Conservation (phyloP, 352 stramenopile species). For the Globisporangium canariense region DNA sequence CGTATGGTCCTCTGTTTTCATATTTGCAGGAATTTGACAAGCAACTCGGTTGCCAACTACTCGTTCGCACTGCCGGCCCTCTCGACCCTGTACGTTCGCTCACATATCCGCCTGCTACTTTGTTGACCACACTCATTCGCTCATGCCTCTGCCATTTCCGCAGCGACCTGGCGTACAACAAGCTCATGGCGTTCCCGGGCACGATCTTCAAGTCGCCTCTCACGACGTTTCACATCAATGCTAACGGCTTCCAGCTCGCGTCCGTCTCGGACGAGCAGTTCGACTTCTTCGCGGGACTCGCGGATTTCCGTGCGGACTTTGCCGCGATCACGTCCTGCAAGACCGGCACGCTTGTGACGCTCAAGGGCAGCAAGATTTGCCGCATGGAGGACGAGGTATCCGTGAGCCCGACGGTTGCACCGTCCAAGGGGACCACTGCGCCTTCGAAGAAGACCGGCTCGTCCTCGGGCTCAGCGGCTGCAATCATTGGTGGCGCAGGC, state of each 20-base stretch:
- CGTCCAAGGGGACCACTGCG: constrained; percentile 23
- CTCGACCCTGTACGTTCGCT: constrained; percentile 35
- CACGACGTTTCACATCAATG: constrained; percentile 39
- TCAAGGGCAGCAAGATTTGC: constrained; percentile 56
- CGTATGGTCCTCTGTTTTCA: not conserved
- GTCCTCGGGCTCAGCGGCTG: constrained; percentile 6
- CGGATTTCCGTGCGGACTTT: constrained; percentile 52
- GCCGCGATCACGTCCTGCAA: constrained; percentile 45
- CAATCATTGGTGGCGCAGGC: not conserved
- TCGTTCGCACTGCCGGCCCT: constrained; percentile 34
- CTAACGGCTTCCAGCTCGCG: constrained; percentile 56
- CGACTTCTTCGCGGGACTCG: constrained; percentile 63
- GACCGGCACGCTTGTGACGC: constrained; percentile 42
- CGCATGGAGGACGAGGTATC: constrained; percentile 34
- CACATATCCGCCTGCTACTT: not conserved
- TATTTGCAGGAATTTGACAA: constrained; percentile 42
- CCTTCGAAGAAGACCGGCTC: not conserved
- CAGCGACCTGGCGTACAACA: constrained; percentile 57
- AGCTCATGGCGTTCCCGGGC: constrained; percentile 39
- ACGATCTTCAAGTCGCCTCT: constrained; percentile 49
- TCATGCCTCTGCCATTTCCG: not conserved
- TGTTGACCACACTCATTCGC: not conserved
- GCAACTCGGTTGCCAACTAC: constrained; percentile 41
- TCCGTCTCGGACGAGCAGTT: constrained; percentile 50
- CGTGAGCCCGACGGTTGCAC: constrained; percentile 26